Percentiles rank a stretch among this genome's conserved stretches.
These are phyloP conservation scores for Aspergillus pseudoterreus DNA, from an alignment of 2,329 filamentous ascomycete genomes.

Conservation along the genomic window DNA sequence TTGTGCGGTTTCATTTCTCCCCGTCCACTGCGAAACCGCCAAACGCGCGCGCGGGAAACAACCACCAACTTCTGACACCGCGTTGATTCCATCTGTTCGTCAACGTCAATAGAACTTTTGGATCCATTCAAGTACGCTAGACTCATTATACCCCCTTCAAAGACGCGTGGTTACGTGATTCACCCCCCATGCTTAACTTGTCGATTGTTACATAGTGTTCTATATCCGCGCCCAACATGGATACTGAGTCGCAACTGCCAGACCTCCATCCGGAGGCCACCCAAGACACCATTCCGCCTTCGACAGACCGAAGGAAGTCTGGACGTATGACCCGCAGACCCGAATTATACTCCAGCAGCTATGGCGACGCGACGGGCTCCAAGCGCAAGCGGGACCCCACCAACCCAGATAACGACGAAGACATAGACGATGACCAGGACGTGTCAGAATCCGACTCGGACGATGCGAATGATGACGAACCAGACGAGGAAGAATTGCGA, in stretches of 20 bases:
- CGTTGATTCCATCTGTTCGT: neutral
- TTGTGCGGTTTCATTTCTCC: neutral
- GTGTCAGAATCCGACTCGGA: constrained; percentile 38
- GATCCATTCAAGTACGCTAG: constrained; percentile 14
- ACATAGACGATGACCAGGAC: constrained; percentile 27
- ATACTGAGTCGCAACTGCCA: constrained; percentile 19
- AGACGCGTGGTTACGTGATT: neutral
- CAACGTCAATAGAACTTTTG: constrained; percentile 3
- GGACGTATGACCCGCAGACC: constrained; percentile 42
- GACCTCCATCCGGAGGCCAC: constrained; percentile 16
- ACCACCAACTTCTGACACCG: neutral
- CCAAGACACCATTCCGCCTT: constrained; percentile 19
- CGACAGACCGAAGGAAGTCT: constrained; percentile 41
- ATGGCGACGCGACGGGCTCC: constrained; percentile 28
- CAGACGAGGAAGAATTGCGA: constrained; percentile 50
- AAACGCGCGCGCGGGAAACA: neutral
- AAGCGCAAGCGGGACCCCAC: constrained; percentile 51
- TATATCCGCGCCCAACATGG: constrained; percentile 14
- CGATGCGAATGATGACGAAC: constrained; percentile 33
- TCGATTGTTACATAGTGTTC: constrained; percentile 2
- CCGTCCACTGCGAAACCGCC: neutral
- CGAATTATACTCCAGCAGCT: constrained; percentile 39
- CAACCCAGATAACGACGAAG: constrained; percentile 35
- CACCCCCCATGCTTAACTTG: neutral
- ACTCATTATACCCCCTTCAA: neutral